Base-by-base conservation (phyloP, 1,284 basidiomycete species). In the Ceratobasidium sp. region DNA sequence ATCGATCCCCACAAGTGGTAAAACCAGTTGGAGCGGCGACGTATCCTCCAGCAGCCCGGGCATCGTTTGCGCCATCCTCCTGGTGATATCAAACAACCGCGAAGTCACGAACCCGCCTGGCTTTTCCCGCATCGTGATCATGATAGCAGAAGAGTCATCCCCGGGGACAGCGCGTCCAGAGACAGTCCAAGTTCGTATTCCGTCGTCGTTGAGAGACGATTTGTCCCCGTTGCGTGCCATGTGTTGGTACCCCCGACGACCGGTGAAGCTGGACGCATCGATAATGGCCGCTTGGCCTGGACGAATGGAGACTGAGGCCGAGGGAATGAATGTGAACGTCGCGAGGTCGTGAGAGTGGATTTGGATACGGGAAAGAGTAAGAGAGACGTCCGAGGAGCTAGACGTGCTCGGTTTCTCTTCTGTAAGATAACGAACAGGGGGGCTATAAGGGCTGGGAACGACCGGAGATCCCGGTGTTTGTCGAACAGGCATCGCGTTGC, bases 171-270 rank as follows among this genome's bases (percentile, higher is more conserved):
- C 78, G 44, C 82, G 80, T 50, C 84, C 85, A 1, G 91, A 90
- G 15, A 91, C 85, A 0, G 90, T 92, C 91, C 91, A 92, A 0
- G 90, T 92, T 23, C 91, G 88, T 64, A 92, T 86, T 40, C 89
- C 86, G 80, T 92, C 91, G 80, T 92, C 91, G 82, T 92, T 91
- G 28, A 91, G 83, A 20, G 85, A 85, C 3, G 82, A 84, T 0
- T 89, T 89, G 38, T 87, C 85, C 12, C 82, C 80, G 3, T 20
- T 26, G 1, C 85, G 83, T 1, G 87, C 85, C 86, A 91, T 90
- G 81, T 91, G 90, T 52, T 85, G 83, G 81, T 90, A 90, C 33
- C 83, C 83, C 17, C 84, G 84, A 38, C 83, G 74, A 2, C 90
- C 89, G 4, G 91, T 81, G 42, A 92, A 84, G 2, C 86, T 83